Base-by-base conservation (phyloP, 352 stramenopile species). In the Globisporangium heterothallicum region DNA sequence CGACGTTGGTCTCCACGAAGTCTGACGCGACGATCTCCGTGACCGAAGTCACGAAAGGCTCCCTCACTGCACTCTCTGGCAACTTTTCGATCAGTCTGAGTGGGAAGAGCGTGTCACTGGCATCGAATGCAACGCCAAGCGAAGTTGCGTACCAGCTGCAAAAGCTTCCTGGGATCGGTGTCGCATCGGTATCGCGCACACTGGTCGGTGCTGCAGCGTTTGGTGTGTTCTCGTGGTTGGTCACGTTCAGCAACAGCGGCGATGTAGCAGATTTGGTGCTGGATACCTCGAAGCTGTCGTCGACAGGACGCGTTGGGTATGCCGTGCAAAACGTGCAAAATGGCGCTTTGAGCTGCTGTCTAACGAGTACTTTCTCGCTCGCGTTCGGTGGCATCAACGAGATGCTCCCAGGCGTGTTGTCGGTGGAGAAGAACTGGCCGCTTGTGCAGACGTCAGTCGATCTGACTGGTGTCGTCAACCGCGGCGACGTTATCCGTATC, bases 171-270 rank as follows among this genome's bases (percentile, higher is more conserved):
- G 32, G 25, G 10, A 30, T 61, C 16, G 18, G 6, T 25, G n/a
- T 21, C n/a, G 40, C 54, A 14, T 24, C 35, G 6, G 56, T 63
- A 5, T 35, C 45, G 4, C 45, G 49, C 3, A 19, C 49, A n/a
- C 14, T 16, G 12, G 49, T 63, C 16, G 40, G 46, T 21, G 38
- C 41, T 18, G 30, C 18, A 24, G 41, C 49, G 45, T 56, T 49
- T 40, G 24, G 49, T 2, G 46, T 49, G 5, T 65, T 65, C 36
- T 43, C 34, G 16, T 79, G 58, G 47, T 26, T 42, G 18, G 58
- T 79, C 13, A 64, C 54, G 36, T 79, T 59, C 9, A 19, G 36
- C 42, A 55, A 63, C 42, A 56, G 50, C 12, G 69, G 66, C 4
- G 43, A 67, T 34, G 16, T 72, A 12, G 42, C 51, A 16, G 40